A percentile compares a stretch with the other conserved stretches of the same genome.
phyloP scores from a whole-genome alignment of 202 grass and related monocot species.

The Miscanthus sacchariflorus region DNA sequence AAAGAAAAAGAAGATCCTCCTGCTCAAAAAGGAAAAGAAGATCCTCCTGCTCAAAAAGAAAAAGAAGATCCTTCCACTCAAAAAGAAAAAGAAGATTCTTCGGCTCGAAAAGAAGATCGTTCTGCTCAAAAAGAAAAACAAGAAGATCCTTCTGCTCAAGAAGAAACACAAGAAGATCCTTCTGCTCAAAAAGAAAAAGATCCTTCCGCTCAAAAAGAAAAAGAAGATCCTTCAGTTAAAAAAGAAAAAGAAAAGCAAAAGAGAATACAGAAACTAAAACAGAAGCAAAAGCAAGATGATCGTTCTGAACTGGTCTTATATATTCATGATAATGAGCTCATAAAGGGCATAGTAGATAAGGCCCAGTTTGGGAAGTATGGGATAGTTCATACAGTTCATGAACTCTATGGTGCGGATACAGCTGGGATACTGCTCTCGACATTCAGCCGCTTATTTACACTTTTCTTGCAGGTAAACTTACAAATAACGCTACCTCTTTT shows the following conservation, averaged over 20 bases:
- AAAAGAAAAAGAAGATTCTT: not conserved
- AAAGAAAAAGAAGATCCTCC: not conserved
- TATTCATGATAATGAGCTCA: slow-evolving; percentile 74
- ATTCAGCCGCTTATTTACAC: slow-evolving; percentile 93
- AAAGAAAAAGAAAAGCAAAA: not conserved
- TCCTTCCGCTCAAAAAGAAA: not conserved
- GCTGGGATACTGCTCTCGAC: slow-evolving; percentile 80
- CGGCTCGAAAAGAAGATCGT: not conserved
- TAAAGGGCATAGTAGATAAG: slow-evolving; percentile 96
- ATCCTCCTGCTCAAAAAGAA: not conserved
- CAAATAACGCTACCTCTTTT: slow-evolving; percentile 30
- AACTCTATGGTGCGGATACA: slow-evolving; percentile 84
- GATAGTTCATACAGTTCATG: slow-evolving; percentile 91
- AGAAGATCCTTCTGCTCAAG: not conserved
- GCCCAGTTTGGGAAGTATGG: slow-evolving; percentile 82
- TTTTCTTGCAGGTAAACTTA: slow-evolving; percentile 81
- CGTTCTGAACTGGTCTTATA: slow-evolving; percentile 52
- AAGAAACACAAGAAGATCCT: not conserved
- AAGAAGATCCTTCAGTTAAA: not conserved
- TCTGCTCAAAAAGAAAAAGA: not conserved
- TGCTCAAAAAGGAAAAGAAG: not conserved
- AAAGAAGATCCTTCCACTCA: not conserved
- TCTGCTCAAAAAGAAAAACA: not conserved
- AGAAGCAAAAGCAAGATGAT: slow-evolving; percentile 51
- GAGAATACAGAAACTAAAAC: slow-evolving; percentile 40